These are phyloP conservation scores for Entomortierella beljakovae DNA, from an alignment of 192 early-diverging fungal genomes.

Conservation along the genomic window DNA sequence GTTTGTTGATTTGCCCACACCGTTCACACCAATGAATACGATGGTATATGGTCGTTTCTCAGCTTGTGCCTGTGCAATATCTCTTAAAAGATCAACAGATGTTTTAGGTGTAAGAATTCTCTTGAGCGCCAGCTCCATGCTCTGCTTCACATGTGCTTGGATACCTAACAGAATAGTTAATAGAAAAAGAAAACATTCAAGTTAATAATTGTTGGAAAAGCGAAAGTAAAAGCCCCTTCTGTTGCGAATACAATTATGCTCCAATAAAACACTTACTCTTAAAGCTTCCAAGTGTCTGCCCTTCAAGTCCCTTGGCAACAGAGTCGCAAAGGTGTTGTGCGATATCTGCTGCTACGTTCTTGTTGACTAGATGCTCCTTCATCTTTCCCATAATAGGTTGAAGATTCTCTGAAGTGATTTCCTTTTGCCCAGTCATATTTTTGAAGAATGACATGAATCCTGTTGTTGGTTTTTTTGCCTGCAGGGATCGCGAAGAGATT, in stretches of 20 bases:
- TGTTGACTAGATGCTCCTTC: constrained; percentile 91
- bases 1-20: constrained; percentile 93
- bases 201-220: neutral
- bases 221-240: no score
- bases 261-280: constrained; percentile 62
- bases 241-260: no score
- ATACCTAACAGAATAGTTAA: constrained; percentile 59
- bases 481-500: constrained; percentile 25
- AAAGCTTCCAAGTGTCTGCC: constrained; percentile 81
- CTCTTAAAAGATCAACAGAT: constrained; percentile 91
- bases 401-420: constrained; percentile 77
- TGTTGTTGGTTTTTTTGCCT: constrained; percentile 24
- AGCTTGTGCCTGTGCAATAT: constrained; percentile 79
- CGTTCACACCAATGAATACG: constrained; percentile 96
- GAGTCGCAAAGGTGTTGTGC: constrained; percentile 86
- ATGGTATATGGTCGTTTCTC: constrained; percentile 87
- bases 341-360: constrained; percentile 94
- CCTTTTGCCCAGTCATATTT: constrained; percentile 74
- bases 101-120: constrained; percentile 91
- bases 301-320: constrained; percentile 76
- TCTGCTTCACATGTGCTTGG: constrained; percentile 73
- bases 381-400: constrained; percentile 88
- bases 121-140: constrained; percentile 87
- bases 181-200: constrained; percentile 1
- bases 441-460: constrained; percentile 80